Base-by-base conservation (phyloP, 805 yeast species). In the Candida saitoana region DNA sequence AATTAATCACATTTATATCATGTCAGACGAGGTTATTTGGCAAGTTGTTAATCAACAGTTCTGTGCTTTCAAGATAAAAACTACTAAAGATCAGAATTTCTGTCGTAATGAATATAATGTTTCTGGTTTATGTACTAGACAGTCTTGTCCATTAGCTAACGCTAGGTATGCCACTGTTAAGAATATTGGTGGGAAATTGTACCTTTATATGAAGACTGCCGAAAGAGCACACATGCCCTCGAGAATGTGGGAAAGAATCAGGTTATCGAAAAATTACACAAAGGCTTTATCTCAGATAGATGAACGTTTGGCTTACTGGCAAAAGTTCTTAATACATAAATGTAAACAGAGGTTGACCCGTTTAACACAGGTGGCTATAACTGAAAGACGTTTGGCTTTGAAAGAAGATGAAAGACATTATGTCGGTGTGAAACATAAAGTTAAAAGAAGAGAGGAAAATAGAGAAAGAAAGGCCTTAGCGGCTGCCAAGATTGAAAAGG, bases 61-160 rank as follows among this genome's bases (percentile, higher is more conserved):
- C 60, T 93, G 99, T 71, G 87, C 99, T 17, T 93, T 85, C 71
- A 91, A 91, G 66, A 72, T 93, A 54, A 86, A 84, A 57, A 85
- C 96, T 19, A 86, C 87, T 46, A 87, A 87, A 57, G 87, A 81
- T 18, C 97, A 91, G 63, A 85, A 80, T 54, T 93, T 93, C 60
- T 93, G 99, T 68, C 74, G 97, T 61, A 93, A 91, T 60, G 98
- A 93, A 63, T 90, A 87, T 68, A 93, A 93, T 62, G 98, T 91
- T 38, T 80, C 88, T 49, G 99, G 99, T 48, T 74, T 93, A 42
- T 93, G 99, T 63, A 79, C 82, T 42, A 80, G 99, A 56, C 89
- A 83, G 60, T 86, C 97, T 4, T 93, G 99, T 62, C 99, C 99
- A 2, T 70, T 93, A 46, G 99, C 99, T 18, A 93, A 88, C 62